Evolutionary conservation across 768 basidiomycete genomes (phyloP), one percentile per base, ranked within the genome.

Genomic region (Pleurotus tuoliensis): DNA sequence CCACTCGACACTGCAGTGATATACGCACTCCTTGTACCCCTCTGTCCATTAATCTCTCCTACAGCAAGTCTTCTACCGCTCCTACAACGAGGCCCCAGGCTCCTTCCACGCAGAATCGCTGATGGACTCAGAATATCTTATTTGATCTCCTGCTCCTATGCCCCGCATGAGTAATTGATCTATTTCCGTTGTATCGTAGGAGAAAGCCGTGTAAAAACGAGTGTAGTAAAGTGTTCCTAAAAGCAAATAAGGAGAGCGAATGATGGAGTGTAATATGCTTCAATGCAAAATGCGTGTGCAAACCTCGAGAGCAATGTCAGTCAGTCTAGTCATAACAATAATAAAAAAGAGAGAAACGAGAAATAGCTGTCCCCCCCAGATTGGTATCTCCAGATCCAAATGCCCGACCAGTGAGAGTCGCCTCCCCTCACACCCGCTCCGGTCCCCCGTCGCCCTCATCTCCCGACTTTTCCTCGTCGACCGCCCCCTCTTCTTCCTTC

Each of bases 311-410:
- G 41, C 41, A 44, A 44, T 22, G 20, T 34, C 30, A 34, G 30
- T 30, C 11, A 53, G 37, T 53, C 51, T 53, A 53, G 38, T 15
- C 41, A 53, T 53, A 53, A 53, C 51, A 53, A 53, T 53, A 53
- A 41, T 41, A 37, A 53, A 53, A 53, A 22, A 50, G 30, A 20
- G 22, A 12, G 16, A 37, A 50, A 50, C 24, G n/a, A 30, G 50
- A 59, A 58, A 61, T 61, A 56, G 57, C 46, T 57, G 30, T 34
- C 30, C 58, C 55, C 55, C 51, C 40, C 56, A 61, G 61, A 61
- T 61, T 61, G 54, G 55, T 56, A 39, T 41, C 51, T 38, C 34
- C 51, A 53, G 51, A 53, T 53, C 51, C 51, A 53, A 53, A 53
- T 53, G 51, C 13, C 51, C 51, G 51, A 53, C 51, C 38, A 41